These are phyloP conservation scores for Boletus fagicola DNA, from an alignment of 768 basidiomycete genomes.

Conservation along the genomic window DNA sequence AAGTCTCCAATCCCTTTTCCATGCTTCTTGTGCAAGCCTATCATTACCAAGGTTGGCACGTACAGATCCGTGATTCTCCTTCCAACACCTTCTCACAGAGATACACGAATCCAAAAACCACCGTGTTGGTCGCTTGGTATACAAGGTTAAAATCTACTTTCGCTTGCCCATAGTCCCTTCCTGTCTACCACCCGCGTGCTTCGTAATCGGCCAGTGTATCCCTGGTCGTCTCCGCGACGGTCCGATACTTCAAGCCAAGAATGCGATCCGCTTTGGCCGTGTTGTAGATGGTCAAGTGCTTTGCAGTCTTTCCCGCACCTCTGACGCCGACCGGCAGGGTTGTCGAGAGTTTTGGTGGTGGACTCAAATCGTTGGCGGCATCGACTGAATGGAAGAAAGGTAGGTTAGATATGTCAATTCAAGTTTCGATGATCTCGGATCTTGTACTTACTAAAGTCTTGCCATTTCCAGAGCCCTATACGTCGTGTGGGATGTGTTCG, in stretches of 20 bases:
- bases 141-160: background rate
- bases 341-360: conserved; percentile 31
- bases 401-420: background rate
- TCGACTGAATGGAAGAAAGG: conserved; percentile 30
- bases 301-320: conserved; percentile 29
- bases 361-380: conserved; percentile 34
- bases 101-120: background rate
- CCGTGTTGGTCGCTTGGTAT: background rate
- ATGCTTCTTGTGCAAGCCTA: background rate
- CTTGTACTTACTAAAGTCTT: conserved; percentile 28
- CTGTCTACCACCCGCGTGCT: conserved; percentile 39
- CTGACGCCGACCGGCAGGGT: conserved; percentile 35
- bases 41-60: background rate
- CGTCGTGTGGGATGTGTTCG: background rate
- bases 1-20: background rate
- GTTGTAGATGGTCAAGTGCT: conserved; percentile 33
- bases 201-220: conserved; percentile 45
- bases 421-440: background rate
- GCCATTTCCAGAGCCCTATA: conserved; percentile 31
- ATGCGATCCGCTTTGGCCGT: conserved; percentile 39
- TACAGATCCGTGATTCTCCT: background rate
- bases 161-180: background rate
- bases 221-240: conserved; percentile 39
- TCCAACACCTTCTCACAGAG: no score
- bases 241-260: conserved; percentile 42